These are phyloP conservation scores for Fusarium sp. DNA, from an alignment of 2,329 filamentous ascomycete species.

Conservation along the genomic window DNA sequence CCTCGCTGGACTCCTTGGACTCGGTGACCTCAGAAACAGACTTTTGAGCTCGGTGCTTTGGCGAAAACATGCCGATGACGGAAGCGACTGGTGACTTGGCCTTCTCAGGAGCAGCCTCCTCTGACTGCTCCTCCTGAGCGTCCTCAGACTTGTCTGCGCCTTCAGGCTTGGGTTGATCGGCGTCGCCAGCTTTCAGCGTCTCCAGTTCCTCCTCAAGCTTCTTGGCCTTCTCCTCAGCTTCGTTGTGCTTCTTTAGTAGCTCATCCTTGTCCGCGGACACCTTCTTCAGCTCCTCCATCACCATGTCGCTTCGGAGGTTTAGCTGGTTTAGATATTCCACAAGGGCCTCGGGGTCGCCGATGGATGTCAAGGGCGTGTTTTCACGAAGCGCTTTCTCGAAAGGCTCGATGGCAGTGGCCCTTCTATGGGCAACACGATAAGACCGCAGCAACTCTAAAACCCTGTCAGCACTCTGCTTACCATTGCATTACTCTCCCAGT, in stretches of 20 bases:
- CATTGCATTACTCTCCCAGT: not conserved
- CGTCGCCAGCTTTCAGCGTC: slow-evolving; percentile 54
- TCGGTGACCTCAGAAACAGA: slow-evolving; percentile 42
- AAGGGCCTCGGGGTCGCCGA: slow-evolving; percentile 84
- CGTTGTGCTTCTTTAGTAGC: slow-evolving; percentile 80
- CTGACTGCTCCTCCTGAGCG: slow-evolving; percentile 47
- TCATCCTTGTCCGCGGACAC: slow-evolving; percentile 85
- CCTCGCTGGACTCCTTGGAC: slow-evolving; percentile 63
- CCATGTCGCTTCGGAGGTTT: slow-evolving; percentile 88
- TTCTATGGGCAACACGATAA: slow-evolving; percentile 90
- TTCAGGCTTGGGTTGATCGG: slow-evolving; percentile 37
- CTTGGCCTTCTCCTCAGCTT: slow-evolving; percentile 72
- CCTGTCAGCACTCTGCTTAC: slow-evolving; percentile 4
- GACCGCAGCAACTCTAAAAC: slow-evolving; percentile 81
- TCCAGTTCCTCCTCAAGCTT: slow-evolving; percentile 74
- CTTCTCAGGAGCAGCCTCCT: slow-evolving; percentile 40
- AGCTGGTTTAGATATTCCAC: slow-evolving; percentile 92
- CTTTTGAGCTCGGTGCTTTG: slow-evolving; percentile 56
- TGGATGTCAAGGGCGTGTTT: slow-evolving; percentile 90
- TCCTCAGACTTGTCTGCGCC: slow-evolving; percentile 48
- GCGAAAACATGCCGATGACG: slow-evolving; percentile 63
- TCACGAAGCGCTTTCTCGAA: slow-evolving; percentile 94
- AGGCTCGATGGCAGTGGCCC: slow-evolving; percentile 87
- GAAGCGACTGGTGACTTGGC: slow-evolving; percentile 61
- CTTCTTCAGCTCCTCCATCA: slow-evolving; percentile 91